Conservation (phyloP, 352 stramenopile genomes). For the Phytopythium aichiense region DNA sequence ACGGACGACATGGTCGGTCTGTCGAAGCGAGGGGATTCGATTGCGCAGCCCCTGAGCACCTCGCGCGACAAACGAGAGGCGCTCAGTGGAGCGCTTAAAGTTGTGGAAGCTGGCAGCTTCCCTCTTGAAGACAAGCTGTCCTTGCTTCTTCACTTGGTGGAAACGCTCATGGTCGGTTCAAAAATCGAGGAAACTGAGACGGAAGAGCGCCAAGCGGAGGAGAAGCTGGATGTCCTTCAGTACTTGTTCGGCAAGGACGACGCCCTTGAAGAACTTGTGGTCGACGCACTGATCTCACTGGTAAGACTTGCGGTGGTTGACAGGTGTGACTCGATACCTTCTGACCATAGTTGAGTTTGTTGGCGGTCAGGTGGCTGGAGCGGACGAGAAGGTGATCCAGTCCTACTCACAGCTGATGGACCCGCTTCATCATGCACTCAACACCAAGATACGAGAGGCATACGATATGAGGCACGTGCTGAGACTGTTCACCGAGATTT, state of each 20-base stretch:
- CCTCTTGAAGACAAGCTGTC: slow-evolving; percentile 66
- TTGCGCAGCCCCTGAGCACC: background rate
- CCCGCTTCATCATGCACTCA: slow-evolving; percentile 56
- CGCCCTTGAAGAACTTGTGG: slow-evolving; percentile 61
- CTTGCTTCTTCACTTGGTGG: slow-evolving; percentile 59
- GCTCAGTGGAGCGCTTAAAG: slow-evolving; percentile 57
- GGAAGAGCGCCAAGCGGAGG: slow-evolving; percentile 13
- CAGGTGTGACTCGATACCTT: background rate
- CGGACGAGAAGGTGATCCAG: slow-evolving; percentile 53
- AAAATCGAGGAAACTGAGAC: slow-evolving; percentile 3
- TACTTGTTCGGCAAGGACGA: slow-evolving; percentile 63
- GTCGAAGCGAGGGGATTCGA: background rate
- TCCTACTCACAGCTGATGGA: slow-evolving; percentile 52
- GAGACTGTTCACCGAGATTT: slow-evolving; percentile 70
- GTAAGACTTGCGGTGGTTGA: slow-evolving; percentile 20
- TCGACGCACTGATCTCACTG: slow-evolving; percentile 57
- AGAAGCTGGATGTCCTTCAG: slow-evolving; percentile 40
- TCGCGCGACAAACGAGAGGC: slow-evolving; percentile 43
- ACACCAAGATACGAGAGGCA: slow-evolving; percentile 62
- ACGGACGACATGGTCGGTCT: slow-evolving; percentile 33
- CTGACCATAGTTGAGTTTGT: background rate
- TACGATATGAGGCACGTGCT: slow-evolving; percentile 79
- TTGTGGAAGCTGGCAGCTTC: slow-evolving; percentile 53
- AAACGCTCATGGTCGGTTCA: slow-evolving; percentile 35
- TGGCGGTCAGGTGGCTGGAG: slow-evolving; percentile 34